Evolutionary conservation across 2,329 filamentous ascomycete genomes (phyloP), one percentile per base, ranked within the genome.

Genomic region (Verticillium zaregamsianum): DNA sequence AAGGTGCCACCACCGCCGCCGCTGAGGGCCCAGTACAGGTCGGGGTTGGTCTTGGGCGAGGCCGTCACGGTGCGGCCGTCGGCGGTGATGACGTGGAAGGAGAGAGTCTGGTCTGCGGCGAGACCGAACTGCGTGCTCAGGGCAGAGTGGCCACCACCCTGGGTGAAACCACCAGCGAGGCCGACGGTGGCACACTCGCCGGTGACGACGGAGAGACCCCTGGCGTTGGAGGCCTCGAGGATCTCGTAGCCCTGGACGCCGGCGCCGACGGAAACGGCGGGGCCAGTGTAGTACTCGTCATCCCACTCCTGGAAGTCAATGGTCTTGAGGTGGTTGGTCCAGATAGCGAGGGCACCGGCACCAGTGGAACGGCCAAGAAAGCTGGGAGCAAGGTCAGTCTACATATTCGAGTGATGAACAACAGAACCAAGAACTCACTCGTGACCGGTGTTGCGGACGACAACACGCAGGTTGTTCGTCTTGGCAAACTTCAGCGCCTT

Each of bases 1-100:
- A 80, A 87, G 3, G 76, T 84, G 3, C 82, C 82, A 17, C 75
- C 79, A 3, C 83, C 82, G 9, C 82, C 81, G 14, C 82, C 81
- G 60, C 74, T 73, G 3, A 84, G 70, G 9, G 83, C 83, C 82
- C 82, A 87, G 70, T 82, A 85, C 2, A 86, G 71, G 57, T 86
- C 83, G 0, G 72, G 57, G 61, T 85, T 79, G 25, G 79, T 62
- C 1, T 71, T 69, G 1, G 70, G 74, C 11, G 74, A 77, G 0
- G 82, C 82, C 2, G 70, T 76, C 2, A 83, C 64, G 14, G 77
- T 66, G 7, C 71, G 58, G 1, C 82, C 82, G 25, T 71, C 66
- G 0, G 75, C 78, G n/a, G 77, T 79, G 8, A 84, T 71, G 4
- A 80, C 77, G 52, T 79, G 72, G 69, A 72, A 77, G 60, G 79